phyloP scores from a whole-genome alignment of 2,329 filamentous ascomycete species.

The Chaetomiaceae sp. region DNA sequence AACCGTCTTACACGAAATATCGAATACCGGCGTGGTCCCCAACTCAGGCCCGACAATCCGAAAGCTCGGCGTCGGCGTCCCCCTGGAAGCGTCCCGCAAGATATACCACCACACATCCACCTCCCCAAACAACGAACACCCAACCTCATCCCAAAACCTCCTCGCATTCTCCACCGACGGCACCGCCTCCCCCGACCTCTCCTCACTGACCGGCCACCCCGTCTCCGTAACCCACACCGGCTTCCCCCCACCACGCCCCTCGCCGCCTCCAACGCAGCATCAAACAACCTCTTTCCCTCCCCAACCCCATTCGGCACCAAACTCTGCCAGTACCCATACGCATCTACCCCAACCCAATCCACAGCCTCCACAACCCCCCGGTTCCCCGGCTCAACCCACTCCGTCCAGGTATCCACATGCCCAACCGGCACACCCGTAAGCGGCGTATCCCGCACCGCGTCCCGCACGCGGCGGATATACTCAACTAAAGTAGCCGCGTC shows the following conservation, averaged over 20 bases:
- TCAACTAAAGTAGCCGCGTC: not conserved
- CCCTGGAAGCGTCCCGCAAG: not conserved
- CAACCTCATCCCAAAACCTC: conserved; percentile 11
- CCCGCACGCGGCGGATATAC: not conserved
- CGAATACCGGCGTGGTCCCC: conserved; percentile 1
- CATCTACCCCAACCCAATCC: conserved; percentile 3
- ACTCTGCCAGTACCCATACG: conserved; percentile 4
- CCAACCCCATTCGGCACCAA: not conserved
- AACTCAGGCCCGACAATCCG: not conserved
- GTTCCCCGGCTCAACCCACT: not conserved
- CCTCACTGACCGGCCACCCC: conserved; percentile 75
- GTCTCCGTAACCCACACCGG: conserved; percentile 7
- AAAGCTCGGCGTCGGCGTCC: conserved; percentile 1
- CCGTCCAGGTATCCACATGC: conserved; percentile 3
- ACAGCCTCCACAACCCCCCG: not conserved
- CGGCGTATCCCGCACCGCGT: not conserved
- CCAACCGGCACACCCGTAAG: not conserved
- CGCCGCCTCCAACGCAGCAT: conserved; percentile 29
- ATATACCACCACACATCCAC: conserved; percentile 9
- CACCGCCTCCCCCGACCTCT: conserved; percentile 55
- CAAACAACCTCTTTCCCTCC: not conserved
- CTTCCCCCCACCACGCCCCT: conserved; percentile 35
- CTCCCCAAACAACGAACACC: conserved; percentile 1
- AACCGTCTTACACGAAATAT: not conserved
- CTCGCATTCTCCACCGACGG: conserved; percentile 60